These are phyloP conservation scores for Suillus subluteus DNA, from an alignment of 768 basidiomycete species.

Conservation along the genomic window DNA sequence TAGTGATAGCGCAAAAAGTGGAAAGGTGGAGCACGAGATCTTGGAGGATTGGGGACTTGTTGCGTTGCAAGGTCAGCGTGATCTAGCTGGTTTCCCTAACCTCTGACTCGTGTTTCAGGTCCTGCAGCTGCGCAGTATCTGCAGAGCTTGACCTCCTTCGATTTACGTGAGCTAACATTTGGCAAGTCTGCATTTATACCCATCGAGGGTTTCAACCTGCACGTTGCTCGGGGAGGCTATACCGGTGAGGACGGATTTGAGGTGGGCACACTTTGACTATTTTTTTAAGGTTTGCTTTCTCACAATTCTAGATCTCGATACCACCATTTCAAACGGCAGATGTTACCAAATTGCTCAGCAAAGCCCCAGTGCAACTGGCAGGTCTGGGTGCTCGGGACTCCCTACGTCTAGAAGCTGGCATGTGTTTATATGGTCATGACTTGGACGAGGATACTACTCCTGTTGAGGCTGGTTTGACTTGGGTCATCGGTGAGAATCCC, in stretches of 20 bases:
- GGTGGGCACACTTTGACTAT: conserved; percentile 43
- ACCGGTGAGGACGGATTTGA: conserved; percentile 99
- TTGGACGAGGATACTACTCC: conserved; percentile 85
- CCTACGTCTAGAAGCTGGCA: conserved; percentile 92
- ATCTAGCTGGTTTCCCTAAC: not conserved
- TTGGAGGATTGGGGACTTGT: conserved; percentile 86
- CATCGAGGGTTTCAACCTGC: conserved; percentile 62
- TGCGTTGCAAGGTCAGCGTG: conserved; percentile 78
- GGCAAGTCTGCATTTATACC: conserved; percentile 83
- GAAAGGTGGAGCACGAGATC: conserved; percentile 78
- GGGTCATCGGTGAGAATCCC: conserved; percentile 81
- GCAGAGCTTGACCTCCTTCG: conserved; percentile 74
- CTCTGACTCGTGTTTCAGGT: conserved; percentile 44
- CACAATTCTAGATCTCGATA: conserved; percentile 74
- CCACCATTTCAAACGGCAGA: conserved; percentile 76
- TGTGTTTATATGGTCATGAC: conserved; percentile 96
- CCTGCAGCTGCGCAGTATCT: conserved; percentile 82
- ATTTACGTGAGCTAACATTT: conserved; percentile 77
- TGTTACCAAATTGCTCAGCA: conserved; percentile 65
- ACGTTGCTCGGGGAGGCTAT: conserved; percentile 94
- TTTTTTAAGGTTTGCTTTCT: conserved; percentile 10
- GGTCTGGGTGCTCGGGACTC: conserved; percentile 94
- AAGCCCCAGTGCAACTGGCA: conserved; percentile 72
- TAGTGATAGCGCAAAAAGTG: conserved; percentile 48
- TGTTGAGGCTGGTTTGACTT: conserved; percentile 88